phyloP scores from a whole-genome alignment of 176 grass and related monocot genomes.

The Zoysia japonica region DNA sequence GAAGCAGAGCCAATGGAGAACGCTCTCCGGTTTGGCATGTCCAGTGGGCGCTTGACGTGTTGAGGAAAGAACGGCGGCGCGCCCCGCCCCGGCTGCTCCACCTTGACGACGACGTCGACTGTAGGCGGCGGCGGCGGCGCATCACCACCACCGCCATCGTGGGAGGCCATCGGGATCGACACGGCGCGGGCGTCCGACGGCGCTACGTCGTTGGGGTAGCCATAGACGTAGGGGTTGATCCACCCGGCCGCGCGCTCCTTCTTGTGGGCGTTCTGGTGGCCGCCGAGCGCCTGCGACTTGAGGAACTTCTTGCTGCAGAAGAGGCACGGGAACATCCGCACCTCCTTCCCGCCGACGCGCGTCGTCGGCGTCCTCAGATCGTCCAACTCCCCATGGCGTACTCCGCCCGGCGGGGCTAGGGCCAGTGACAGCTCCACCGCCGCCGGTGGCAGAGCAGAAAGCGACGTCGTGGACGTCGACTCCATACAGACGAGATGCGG shows the following conservation, averaged over 20 bases:
- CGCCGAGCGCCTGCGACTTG: slow-evolving; percentile 73
- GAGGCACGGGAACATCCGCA: slow-evolving; percentile 69
- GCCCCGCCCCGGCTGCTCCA: neutral
- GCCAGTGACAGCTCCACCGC: slow-evolving; percentile 39
- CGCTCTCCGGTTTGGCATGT: neutral
- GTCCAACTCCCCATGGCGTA: neutral
- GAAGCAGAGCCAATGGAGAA: neutral
- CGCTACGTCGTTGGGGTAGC: neutral
- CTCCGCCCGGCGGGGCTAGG: slow-evolving; percentile 7
- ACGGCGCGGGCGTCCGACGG: neutral
- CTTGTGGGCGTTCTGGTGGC: slow-evolving; percentile 83
- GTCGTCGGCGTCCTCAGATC: slow-evolving; percentile 11
- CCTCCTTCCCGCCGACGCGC: slow-evolving; percentile 39
- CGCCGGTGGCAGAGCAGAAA: neutral
- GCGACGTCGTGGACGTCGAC: too few species aligned
- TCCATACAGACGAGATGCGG: neutral
- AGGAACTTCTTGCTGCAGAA: slow-evolving; percentile 76
- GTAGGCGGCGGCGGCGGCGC: neutral
- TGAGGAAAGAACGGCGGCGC: neutral
- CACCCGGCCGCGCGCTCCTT: slow-evolving; percentile 18
- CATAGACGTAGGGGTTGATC: slow-evolving; percentile 38
- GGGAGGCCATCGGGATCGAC: neutral
- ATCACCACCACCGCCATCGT: neutral
- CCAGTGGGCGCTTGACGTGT: neutral
- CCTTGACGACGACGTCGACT: neutral